Percentiles rank a stretch among this genome's conserved stretches.
Evolutionary conservation across 768 basidiomycete species (phyloP).

Genomic region (Tylopilus sp.): DNA sequence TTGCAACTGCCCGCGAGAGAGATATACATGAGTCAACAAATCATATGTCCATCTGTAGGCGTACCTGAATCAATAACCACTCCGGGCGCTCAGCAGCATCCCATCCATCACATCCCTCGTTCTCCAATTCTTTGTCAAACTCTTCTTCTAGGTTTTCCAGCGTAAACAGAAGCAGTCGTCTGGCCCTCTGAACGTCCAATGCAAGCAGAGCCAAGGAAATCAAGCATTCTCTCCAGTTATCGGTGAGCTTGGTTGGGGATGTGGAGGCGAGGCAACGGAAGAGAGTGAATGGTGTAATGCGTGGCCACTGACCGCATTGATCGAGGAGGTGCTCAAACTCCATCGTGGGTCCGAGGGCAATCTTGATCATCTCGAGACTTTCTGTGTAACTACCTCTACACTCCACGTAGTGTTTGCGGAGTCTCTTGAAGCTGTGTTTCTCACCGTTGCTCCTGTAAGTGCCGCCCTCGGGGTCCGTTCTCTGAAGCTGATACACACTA

Average conservation of each 20-base stretch:
- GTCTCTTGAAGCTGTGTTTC: constrained; percentile 6
- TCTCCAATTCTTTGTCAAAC: background rate
- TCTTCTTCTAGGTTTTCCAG: background rate
- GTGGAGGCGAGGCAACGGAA: constrained; percentile 23
- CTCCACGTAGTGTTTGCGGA: background rate
- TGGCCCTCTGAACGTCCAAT: background rate
- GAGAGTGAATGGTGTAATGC: constrained; percentile 26
- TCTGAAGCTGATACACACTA: background rate
- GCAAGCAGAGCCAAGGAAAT: constrained; percentile 20
- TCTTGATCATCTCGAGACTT: background rate
- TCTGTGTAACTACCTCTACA: background rate
- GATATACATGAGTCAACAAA: no score
- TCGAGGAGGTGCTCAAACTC: constrained; percentile 12
- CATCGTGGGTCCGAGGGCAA: constrained; percentile 9
- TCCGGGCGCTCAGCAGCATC: background rate
- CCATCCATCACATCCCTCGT: background rate
- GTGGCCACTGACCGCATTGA: constrained; percentile 35
- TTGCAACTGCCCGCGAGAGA: no score
- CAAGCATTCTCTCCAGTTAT: constrained; percentile 29
- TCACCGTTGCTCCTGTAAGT: constrained; percentile 12
- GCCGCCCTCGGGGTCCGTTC: no score
- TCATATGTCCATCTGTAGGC: no score
- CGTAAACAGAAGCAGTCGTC: background rate
- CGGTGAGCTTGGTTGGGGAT: constrained; percentile 2
- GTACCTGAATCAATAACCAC: background rate